Evolutionary conservation across 805 yeast species (phyloP).

Genomic region (Ogataea minuta): DNA sequence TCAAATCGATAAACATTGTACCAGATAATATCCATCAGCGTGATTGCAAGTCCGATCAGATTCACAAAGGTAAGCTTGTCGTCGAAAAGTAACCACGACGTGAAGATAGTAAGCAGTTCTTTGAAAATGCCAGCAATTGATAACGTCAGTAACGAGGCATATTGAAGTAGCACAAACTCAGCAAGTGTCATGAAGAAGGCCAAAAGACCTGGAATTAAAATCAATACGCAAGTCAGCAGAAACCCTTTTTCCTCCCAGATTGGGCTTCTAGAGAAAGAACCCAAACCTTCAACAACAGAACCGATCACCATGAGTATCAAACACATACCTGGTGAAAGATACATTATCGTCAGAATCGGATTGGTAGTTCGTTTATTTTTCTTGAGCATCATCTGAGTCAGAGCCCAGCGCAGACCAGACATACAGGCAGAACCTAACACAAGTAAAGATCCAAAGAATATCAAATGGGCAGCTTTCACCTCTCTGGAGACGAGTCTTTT

Average conservation of each 20-base stretch:
- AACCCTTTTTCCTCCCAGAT: conserved; percentile 68
- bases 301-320: conserved; percentile 61
- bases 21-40: conserved; percentile 76
- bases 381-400: conserved; percentile 79
- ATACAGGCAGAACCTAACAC: conserved; percentile 77
- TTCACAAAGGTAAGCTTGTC: conserved; percentile 70
- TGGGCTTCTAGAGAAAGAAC: conserved; percentile 46
- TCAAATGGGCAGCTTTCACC: conserved; percentile 22
- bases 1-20: conserved; percentile 68
- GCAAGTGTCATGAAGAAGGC: conserved; percentile 89
- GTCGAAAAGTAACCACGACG: conserved; percentile 67
- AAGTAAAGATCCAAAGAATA: conserved; percentile 60
- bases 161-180: conserved; percentile 79
- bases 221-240: conserved; percentile 49
- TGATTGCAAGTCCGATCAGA: conserved; percentile 67
- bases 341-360: conserved; percentile 81
- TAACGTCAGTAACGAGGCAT: conserved; percentile 80
- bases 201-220: conserved; percentile 77
- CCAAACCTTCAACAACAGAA: conserved; percentile 64
- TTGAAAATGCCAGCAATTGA: conserved; percentile 92
- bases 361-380: conserved; percentile 58
- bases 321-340: conserved; percentile 84
- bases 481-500: conserved; percentile 7
- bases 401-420: conserved; percentile 93
- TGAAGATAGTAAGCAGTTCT: conserved; percentile 78